Percentiles rank a stretch among this genome's conserved stretches.
phyloP scores from a whole-genome alignment of 2,329 filamentous ascomycete species.

The Monosporascus sp. region DNA sequence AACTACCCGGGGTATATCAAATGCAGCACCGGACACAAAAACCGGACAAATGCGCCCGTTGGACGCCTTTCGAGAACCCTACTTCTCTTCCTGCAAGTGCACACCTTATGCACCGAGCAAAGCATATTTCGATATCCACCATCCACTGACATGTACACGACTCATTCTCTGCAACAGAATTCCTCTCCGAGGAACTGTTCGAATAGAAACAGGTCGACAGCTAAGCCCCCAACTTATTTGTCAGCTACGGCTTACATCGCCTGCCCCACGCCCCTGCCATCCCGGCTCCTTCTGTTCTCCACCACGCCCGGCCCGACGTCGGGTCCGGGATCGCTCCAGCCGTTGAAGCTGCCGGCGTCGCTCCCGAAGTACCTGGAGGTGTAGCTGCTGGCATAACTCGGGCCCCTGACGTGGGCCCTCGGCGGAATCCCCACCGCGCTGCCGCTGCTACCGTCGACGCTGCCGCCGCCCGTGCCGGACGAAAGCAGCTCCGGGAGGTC shows the following conservation, averaged over 20 bases:
- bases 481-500: conserved; percentile 44
- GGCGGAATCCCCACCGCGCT: conserved; percentile 21
- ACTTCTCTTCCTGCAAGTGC: too few species aligned
- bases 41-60: too few species aligned
- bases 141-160: too few species aligned
- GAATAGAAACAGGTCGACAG: too few species aligned
- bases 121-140: too few species aligned
- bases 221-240: too few species aligned
- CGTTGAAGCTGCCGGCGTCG: conserved; percentile 36
- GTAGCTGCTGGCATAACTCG: conserved; percentile 29
- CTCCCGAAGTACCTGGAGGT: conserved; percentile 46
- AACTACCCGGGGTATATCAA: too few species aligned
- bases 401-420: conserved; percentile 28
- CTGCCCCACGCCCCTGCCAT: conserved; percentile 27
- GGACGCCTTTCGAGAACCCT: too few species aligned
- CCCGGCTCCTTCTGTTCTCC: conserved; percentile 18
- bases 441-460: conserved; percentile 8
- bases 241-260: conserved; percentile 19
- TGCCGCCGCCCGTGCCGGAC: conserved; percentile 11
- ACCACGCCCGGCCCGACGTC: conserved; percentile 40
- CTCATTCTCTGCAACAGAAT: too few species aligned
- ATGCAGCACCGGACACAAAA: too few species aligned
- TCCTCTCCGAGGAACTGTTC: too few species aligned
- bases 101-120: too few species aligned
- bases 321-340: conserved; percentile 50